Evolutionary conservation across 208 protist genomes (phyloP).

Genomic region (Acanthamoeba culbertsoni): DNA sequence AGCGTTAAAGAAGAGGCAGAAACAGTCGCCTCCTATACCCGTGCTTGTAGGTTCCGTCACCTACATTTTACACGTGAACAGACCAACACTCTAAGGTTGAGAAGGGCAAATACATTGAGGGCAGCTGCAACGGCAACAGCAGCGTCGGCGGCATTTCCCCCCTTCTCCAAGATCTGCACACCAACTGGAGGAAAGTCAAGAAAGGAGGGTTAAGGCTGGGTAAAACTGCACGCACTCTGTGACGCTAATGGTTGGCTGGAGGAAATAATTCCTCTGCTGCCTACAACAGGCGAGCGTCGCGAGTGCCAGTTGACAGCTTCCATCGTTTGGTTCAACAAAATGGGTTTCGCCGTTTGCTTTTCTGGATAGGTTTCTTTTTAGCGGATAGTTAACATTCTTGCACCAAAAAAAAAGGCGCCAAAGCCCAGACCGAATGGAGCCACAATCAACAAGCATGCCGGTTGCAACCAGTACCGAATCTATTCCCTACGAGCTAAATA

Average conservation of each 20-base stretch:
- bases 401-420: background rate
- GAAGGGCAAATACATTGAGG: slow-evolving; percentile 71
- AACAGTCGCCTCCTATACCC: slow-evolving; percentile 84
- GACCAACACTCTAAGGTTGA: background rate
- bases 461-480: background rate
- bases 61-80: background rate
- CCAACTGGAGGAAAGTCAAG: slow-evolving; percentile 52
- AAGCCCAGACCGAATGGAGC: background rate
- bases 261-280: slow-evolving; percentile 3
- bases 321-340: background rate
- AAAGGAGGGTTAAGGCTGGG: background rate
- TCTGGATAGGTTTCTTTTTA: background rate
- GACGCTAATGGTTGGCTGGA: slow-evolving; percentile 26
- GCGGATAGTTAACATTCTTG: background rate
- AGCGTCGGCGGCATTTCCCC: slow-evolving; percentile 80
- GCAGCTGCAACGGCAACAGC: slow-evolving; percentile 77
- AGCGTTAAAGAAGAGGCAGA: slow-evolving; percentile 76
- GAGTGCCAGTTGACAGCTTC: slow-evolving; percentile 5
- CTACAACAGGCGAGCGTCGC: background rate
- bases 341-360: background rate
- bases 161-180: slow-evolving; percentile 71
- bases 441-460: background rate
- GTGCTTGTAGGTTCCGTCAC: slow-evolving; percentile 73
- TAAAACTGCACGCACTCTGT: background rate
- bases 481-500: no score